Conservation (phyloP, 495 filamentous ascomycete genomes). For the Hyaloscypha variabilis region DNA sequence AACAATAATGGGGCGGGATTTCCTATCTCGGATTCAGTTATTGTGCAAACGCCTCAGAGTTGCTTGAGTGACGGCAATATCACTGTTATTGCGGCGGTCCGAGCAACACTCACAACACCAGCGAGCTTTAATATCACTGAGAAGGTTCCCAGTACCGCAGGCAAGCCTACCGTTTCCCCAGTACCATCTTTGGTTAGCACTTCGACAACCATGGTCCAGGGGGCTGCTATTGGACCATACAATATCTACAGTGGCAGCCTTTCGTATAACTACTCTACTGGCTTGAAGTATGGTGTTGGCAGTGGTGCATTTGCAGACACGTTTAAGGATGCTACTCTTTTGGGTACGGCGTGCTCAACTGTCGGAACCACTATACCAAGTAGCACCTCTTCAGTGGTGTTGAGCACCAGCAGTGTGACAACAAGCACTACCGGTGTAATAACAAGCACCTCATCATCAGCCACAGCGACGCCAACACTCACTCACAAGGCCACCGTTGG, state of each 20-base stretch:
- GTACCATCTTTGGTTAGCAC: conserved; percentile 49
- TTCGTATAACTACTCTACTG: conserved; percentile 32
- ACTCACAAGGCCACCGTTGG: conserved; percentile 34
- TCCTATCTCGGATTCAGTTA: conserved; percentile 39
- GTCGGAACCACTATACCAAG: conserved; percentile 10
- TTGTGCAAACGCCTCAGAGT: conserved; percentile 42
- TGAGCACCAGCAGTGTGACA: no score
- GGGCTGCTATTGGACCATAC: conserved; percentile 53
- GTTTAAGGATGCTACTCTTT: conserved; percentile 26
- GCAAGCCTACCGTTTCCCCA: conserved; percentile 38
- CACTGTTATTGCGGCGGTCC: conserved; percentile 42
- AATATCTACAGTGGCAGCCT: conserved; percentile 53
- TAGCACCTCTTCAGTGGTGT: conserved; percentile 25
- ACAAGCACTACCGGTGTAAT: conserved; percentile 21
- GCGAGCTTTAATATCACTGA: conserved; percentile 49
- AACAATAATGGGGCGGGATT: conserved; percentile 43
- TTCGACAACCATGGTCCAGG: conserved; percentile 48
- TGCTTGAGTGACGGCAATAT: conserved; percentile 37
- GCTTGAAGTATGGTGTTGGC: conserved; percentile 26
- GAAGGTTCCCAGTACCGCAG: conserved; percentile 45
- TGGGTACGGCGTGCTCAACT: conserved; percentile 6
- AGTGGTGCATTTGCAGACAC: conserved; percentile 27
- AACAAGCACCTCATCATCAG: conserved; percentile 26
- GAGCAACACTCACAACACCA: conserved; percentile 47
- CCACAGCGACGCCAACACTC: conserved; percentile 25